Base-by-base conservation (phyloP, 306 rosid genomes). In the Datisca glomerata region DNA sequence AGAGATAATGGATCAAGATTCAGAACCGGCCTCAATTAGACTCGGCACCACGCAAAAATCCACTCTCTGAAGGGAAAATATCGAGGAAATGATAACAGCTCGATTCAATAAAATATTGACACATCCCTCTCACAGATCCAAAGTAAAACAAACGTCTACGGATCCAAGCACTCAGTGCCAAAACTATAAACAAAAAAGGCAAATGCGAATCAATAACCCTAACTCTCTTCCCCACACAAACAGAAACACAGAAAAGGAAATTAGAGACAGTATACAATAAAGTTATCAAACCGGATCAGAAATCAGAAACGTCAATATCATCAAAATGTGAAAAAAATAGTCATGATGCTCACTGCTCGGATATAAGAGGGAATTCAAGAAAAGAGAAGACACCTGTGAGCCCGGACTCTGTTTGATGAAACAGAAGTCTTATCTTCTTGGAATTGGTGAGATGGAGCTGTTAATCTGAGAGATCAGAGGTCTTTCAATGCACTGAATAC, bases 401-500 rank as follows among this genome's bases (percentile, higher is more conserved):
- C 25, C 24, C 45, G 35, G 2, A 18, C 13, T 52, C 56, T 8
- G 24, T 15, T 17, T 32, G n/a, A 25, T 45, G 48, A 47, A 27
- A 43, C 27, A 21, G 55, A 66, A 45, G 49, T 21, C 50, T 51
- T 60, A 70, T 60, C 68, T 47, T 55, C 77, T 64, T 61, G 77
- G 42, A 65, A 70, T 65, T 48, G 55, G 43, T 28, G 62, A 56
- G 51, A 52, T 16, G 22, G 36, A 49, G 62, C 51, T 28, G 9
- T 27, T 12, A 44, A 57, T 29, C 58, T 24, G 60, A 46, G 23
- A 11, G 53, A 63, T 49, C 59, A 58, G 52, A 58, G 29, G 15
- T 6, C 56, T 43, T 24, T 54, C 44, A 59, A 49, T 53, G 71
- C 71, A 58, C 64, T 59, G 67, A 63, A 63, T 39, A 20, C 76